Evolutionary conservation across 2,329 filamentous ascomycete species (phyloP).

Genomic region (Talaromyces islandicus): DNA sequence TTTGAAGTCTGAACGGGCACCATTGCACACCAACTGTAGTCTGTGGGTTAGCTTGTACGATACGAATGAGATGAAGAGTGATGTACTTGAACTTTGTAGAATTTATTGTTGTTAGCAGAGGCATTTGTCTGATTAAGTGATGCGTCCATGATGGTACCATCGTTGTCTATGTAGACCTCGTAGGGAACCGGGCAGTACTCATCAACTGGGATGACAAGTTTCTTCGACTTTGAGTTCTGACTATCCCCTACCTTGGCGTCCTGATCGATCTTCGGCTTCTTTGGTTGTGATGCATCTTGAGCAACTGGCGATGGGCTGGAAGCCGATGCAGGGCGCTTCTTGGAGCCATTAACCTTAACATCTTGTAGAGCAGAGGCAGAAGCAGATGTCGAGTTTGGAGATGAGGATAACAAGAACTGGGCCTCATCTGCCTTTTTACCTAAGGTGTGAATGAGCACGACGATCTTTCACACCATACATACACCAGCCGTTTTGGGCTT

Average conservation of each 20-base stretch:
- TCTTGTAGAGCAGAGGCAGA: too few relatives aligned
- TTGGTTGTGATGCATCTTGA: slow-evolving; percentile 20
- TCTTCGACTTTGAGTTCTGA: slow-evolving; percentile 39
- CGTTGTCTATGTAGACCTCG: slow-evolving; percentile 59
- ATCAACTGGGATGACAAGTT: slow-evolving; percentile 43
- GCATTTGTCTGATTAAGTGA: slow-evolving; percentile 74
- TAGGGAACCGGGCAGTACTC: slow-evolving; percentile 27
- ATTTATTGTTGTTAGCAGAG: slow-evolving; percentile 71
- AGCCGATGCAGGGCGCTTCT: slow-evolving; percentile 19
- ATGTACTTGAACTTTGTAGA: slow-evolving; percentile 68
- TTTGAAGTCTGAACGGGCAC: slow-evolving; percentile 33
- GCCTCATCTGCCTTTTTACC: background rate
- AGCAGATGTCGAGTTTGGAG: background rate
- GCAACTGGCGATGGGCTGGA: slow-evolving; percentile 13
- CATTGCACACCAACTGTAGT: slow-evolving; percentile 10
- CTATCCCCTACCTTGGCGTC: slow-evolving; percentile 31
- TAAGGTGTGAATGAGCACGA: background rate
- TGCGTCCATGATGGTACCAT: slow-evolving; percentile 63
- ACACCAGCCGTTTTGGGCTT: too few relatives aligned
- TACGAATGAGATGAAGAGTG: slow-evolving; percentile 22
- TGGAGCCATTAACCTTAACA: slow-evolving; percentile 24
- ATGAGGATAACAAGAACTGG: background rate
- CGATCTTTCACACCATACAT: background rate
- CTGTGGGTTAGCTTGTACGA: background rate
- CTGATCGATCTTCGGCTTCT: slow-evolving; percentile 21